Conservation (phyloP, 2,329 filamentous ascomycete species). For the Exophiala sp. region DNA sequence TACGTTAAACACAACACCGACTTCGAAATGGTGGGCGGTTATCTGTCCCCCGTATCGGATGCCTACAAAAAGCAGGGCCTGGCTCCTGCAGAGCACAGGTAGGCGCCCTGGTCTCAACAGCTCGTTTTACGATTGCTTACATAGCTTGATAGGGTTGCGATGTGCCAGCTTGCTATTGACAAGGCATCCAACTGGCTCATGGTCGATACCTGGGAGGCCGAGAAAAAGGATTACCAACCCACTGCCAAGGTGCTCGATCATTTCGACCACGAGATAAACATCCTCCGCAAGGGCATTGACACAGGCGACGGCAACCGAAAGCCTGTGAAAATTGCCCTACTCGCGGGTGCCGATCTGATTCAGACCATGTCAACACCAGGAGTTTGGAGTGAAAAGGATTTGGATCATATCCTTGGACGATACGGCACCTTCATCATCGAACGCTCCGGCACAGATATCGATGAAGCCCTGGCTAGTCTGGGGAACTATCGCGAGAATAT, state of each 20-base stretch:
- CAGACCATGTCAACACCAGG: constrained; percentile 68
- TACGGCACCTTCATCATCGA: constrained; percentile 87
- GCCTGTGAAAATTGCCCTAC: constrained; percentile 70
- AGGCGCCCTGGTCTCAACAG: constrained; percentile 21
- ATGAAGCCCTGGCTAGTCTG: constrained; percentile 78
- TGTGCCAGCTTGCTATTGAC: constrained; percentile 79
- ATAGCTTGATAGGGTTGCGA: constrained; percentile 57
- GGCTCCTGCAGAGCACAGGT: constrained; percentile 67
- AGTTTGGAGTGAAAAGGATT: constrained; percentile 79
- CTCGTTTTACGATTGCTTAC: constrained; percentile 5
- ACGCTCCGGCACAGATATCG: constrained; percentile 80
- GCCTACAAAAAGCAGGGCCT: constrained; percentile 78
- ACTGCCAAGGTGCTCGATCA: constrained; percentile 89
- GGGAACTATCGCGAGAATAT: constrained; percentile 83
- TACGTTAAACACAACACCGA: constrained; percentile 70
- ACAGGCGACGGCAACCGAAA: constrained; percentile 63
- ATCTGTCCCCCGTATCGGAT: constrained; percentile 72
- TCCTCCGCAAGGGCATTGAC: constrained; percentile 69
- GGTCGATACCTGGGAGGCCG: constrained; percentile 87
- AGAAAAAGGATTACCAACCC: constrained; percentile 77
- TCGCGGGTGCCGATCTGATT: constrained; percentile 75
- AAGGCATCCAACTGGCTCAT: constrained; percentile 75
- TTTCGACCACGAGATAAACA: constrained; percentile 86
- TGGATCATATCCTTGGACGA: constrained; percentile 80
- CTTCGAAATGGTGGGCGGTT: constrained; percentile 84